A percentile compares a stretch with the other conserved stretches of the same genome.
phyloP scores from a whole-genome alignment of 2,329 filamentous ascomycete species.

The Aspergillus caelatus region DNA sequence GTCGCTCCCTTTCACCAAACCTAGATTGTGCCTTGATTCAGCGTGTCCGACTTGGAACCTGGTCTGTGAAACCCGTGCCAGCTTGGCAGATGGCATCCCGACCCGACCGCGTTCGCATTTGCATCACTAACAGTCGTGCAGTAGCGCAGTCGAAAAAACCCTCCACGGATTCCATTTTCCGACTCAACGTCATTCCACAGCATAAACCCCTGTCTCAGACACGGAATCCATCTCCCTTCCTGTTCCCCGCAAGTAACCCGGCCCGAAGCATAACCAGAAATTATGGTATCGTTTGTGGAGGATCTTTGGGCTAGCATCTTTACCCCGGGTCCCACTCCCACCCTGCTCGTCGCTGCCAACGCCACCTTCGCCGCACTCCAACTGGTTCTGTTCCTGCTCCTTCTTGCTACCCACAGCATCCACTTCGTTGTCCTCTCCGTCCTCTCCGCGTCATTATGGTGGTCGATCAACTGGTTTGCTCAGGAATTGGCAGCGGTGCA shows the following conservation, averaged over 20 bases:
- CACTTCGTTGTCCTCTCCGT: conserved; percentile 84
- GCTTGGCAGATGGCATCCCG: neutral
- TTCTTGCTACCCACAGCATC: conserved; percentile 80
- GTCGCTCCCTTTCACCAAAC: neutral
- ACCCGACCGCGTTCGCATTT: neutral
- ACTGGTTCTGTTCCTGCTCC: conserved; percentile 71
- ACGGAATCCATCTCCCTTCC: conserved; percentile 3
- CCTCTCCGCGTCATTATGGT: conserved; percentile 83
- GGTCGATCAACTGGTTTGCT: conserved; percentile 96
- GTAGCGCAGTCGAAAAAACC: neutral
- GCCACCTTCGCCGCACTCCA: conserved; percentile 85
- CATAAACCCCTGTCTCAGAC: conserved; percentile 1
- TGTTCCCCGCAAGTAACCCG: conserved; percentile 8
- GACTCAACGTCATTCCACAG: conserved; percentile 14
- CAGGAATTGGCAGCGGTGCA: conserved; percentile 61
- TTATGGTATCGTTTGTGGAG: conserved; percentile 61
- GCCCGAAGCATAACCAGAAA: conserved; percentile 7
- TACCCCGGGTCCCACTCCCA: conserved; percentile 85
- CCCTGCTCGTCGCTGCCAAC: conserved; percentile 87
- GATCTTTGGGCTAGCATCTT: conserved; percentile 92
- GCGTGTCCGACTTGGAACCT: neutral
- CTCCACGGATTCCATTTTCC: conserved; percentile 20
- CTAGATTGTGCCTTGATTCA: neutral
- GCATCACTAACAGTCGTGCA: neutral
- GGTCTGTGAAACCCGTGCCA: neutral